Conservation (phyloP, 2,329 filamentous ascomycete species). For the Penicillium sp. region DNA sequence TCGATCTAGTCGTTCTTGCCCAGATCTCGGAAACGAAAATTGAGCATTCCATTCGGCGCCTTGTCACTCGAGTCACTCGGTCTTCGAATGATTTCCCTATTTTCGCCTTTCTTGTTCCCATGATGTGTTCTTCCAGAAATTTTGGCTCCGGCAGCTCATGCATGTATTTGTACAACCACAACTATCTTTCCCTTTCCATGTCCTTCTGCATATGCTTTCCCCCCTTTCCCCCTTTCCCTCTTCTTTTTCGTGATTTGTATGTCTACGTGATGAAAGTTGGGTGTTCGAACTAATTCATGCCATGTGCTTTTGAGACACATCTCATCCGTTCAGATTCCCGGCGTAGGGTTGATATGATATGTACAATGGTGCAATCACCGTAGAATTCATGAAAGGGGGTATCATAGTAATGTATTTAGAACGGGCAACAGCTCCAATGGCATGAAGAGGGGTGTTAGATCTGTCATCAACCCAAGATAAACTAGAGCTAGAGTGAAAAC, state of each 20-base stretch:
- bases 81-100: neutral
- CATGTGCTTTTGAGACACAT: neutral
- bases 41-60: neutral
- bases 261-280: constrained; percentile 30
- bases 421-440: neutral
- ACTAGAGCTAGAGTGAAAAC: constrained; percentile 11
- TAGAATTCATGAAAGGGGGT: neutral
- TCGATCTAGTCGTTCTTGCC: neutral
- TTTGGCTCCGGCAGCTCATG: constrained; percentile 30
- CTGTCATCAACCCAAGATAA: constrained; percentile 8
- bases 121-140: constrained; percentile 25
- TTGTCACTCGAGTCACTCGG: neutral
- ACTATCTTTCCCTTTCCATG: constrained; percentile 20
- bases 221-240: constrained; percentile 14
- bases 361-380: neutral
- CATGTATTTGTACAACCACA: constrained; percentile 38
- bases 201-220: constrained; percentile 14
- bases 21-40: neutral
- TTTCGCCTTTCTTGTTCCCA: constrained; percentile 18
- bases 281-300: constrained; percentile 7
- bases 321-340: neutral
- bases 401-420: neutral
- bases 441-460: neutral
- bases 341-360: neutral
- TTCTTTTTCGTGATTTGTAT: constrained; percentile 19